Percentiles rank a stretch among this genome's conserved stretches.
Conservation (phyloP, 2,329 filamentous ascomycete species). For the Cadophora sp. region DNA sequence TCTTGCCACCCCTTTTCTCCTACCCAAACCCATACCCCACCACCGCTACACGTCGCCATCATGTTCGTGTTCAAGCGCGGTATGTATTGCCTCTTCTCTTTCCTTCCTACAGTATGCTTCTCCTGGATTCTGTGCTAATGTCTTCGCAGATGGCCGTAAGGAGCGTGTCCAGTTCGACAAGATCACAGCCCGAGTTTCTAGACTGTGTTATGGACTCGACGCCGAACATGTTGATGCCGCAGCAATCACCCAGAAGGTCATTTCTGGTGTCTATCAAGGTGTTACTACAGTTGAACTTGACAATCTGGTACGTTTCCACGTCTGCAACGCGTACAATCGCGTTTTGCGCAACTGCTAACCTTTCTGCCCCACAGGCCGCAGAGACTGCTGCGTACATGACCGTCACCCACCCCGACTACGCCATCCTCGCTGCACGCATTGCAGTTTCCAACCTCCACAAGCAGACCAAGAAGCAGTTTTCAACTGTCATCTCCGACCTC, state of each 20-base stretch:
- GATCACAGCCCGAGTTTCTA: conserved; percentile 97
- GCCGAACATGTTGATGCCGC: conserved; percentile 95
- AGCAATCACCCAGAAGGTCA: conserved; percentile 98
- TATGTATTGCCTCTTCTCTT: conserved; percentile 37
- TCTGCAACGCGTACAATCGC: conserved; percentile 26
- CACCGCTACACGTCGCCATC: conserved; percentile 33
- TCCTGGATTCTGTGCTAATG: conserved; percentile 25
- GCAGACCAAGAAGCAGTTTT: conserved; percentile 99
- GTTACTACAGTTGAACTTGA: conserved; percentile 97
- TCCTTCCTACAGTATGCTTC: neutral
- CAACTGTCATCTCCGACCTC: conserved; percentile 89
- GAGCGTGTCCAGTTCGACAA: conserved; percentile 99
- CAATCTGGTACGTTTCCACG: conserved; percentile 76
- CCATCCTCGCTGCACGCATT: conserved; percentile 96
- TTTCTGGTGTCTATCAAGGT: conserved; percentile 98
- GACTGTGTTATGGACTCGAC: conserved; percentile 97
- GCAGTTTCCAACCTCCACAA: conserved; percentile 99
- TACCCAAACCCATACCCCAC: conserved; percentile 15
- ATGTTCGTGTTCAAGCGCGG: conserved; percentile 49
- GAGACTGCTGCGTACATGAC: conserved; percentile 99
- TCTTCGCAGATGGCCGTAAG: conserved; percentile 86
- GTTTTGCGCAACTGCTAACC: conserved; percentile 34
- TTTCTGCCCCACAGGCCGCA: conserved; percentile 70
- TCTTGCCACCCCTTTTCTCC: conserved; percentile 17
- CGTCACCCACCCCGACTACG: conserved; percentile 98